These are phyloP conservation scores for Phialophora verrucosa DNA, from an alignment of 2,329 filamentous ascomycete species.

Conservation along the genomic window DNA sequence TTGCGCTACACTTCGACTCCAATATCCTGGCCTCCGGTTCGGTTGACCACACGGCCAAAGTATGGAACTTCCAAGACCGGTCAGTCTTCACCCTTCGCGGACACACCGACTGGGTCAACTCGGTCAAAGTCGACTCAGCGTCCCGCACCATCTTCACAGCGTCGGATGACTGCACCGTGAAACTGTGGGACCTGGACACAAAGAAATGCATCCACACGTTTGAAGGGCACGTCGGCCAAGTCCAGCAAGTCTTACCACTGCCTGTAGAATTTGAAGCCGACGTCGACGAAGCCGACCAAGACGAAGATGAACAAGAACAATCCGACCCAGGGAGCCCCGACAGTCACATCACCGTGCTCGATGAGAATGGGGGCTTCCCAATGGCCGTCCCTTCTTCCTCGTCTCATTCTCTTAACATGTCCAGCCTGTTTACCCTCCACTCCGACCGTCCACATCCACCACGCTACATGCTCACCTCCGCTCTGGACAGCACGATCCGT, in stretches of 20 bases:
- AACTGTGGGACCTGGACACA: slow-evolving; percentile 91
- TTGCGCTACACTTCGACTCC: slow-evolving; percentile 84
- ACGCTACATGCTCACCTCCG: slow-evolving; percentile 90
- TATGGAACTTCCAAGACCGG: slow-evolving; percentile 89
- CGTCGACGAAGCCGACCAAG: slow-evolving; percentile 56
- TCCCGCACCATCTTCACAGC: slow-evolving; percentile 90
- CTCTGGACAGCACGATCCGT: slow-evolving; percentile 87
- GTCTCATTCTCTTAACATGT: slow-evolving; percentile 48
- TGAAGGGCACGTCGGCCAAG: slow-evolving; percentile 89
- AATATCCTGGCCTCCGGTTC: slow-evolving; percentile 87
- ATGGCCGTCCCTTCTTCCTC: slow-evolving; percentile 17
- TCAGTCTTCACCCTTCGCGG: slow-evolving; percentile 79
- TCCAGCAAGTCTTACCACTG: slow-evolving; percentile 86
- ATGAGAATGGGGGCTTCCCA: slow-evolving; percentile 27
- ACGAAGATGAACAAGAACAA: slow-evolving; percentile 58
- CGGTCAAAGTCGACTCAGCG: slow-evolving; percentile 81
- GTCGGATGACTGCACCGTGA: slow-evolving; percentile 89
- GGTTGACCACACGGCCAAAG: slow-evolving; percentile 84
- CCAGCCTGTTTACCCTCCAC: slow-evolving; percentile 50
- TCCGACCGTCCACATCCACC: slow-evolving; percentile 74
- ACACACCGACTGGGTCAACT: slow-evolving; percentile 94
- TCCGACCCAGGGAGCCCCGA: slow-evolving; percentile 35
- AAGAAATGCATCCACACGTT: slow-evolving; percentile 77
- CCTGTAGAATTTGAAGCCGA: slow-evolving; percentile 90
- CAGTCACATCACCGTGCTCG: slow-evolving; percentile 29